Evolutionary conservation across 2,329 filamentous ascomycete genomes (phyloP).

Genomic region (Mycocentrospora acerina): DNA sequence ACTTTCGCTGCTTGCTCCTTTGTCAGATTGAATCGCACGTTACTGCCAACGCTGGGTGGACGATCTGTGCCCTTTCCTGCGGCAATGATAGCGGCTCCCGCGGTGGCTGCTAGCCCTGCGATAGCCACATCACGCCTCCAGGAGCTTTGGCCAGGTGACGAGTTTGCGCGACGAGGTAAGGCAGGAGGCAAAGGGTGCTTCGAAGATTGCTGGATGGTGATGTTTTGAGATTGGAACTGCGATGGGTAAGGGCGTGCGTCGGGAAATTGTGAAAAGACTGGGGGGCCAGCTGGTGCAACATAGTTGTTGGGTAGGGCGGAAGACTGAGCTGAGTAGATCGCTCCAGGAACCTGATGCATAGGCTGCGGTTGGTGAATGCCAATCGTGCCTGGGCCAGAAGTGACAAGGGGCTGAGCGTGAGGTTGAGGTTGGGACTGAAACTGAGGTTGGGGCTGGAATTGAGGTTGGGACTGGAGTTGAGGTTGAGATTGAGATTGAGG

Average conservation of each 20-base stretch:
- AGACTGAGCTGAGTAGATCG: constrained; percentile 57
- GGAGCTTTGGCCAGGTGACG: constrained; percentile 47
- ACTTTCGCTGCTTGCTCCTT: constrained; percentile 58
- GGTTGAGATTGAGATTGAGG: no score
- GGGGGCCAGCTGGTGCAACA: constrained; percentile 43
- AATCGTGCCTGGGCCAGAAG: constrained; percentile 51
- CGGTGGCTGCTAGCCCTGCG: constrained; percentile 46
- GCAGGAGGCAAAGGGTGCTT: constrained; percentile 21
- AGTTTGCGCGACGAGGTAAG: constrained; percentile 46
- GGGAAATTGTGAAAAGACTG: constrained; percentile 40
- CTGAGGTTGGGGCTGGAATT: no score
- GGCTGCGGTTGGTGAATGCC: constrained; percentile 86
- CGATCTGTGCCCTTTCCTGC: constrained; percentile 26
- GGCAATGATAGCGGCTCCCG: constrained; percentile 45
- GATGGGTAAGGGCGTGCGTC: constrained; percentile 21
- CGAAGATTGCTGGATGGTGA: constrained; percentile 24
- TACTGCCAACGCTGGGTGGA: constrained; percentile 39
- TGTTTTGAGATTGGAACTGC: constrained; percentile 22
- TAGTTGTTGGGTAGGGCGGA: constrained; percentile 44
- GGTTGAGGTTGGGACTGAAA: no score
- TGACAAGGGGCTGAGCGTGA: constrained; percentile 26
- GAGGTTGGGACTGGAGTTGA: no score
- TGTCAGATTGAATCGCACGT: constrained; percentile 60
- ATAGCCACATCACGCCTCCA: constrained; percentile 47
- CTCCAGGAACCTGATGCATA: constrained; percentile 68